A percentile compares a stretch with the other conserved stretches of the same genome.
Evolutionary conservation across 2,329 filamentous ascomycete species (phyloP).

Genomic region (Botryotinia convoluta): DNA sequence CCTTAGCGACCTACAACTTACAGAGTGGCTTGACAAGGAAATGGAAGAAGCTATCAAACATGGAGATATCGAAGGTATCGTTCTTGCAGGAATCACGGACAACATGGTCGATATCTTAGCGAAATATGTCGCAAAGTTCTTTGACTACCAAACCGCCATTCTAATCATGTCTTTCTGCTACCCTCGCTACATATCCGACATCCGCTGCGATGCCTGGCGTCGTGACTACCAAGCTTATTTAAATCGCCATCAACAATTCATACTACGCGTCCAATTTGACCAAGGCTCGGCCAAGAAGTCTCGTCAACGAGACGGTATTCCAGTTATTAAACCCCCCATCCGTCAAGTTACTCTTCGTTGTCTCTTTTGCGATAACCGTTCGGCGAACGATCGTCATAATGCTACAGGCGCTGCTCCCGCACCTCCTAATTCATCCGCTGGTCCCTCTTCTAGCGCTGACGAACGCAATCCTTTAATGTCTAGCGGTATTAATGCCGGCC

Average conservation of each 20-base stretch:
- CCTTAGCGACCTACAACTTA: conserved; percentile 60
- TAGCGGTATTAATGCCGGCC: conserved; percentile 57
- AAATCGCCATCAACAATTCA: conserved; percentile 70
- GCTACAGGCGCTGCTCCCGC: conserved; percentile 22
- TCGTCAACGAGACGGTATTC: conserved; percentile 57
- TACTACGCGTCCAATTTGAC: conserved; percentile 73
- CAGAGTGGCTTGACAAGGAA: conserved; percentile 65
- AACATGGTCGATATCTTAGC: conserved; percentile 71
- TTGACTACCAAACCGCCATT: conserved; percentile 76
- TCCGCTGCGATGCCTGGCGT: conserved; percentile 72
- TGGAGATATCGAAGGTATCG: conserved; percentile 74
- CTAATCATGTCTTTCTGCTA: conserved; percentile 71
- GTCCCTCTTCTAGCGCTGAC: conserved; percentile 29
- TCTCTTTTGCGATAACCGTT: conserved; percentile 68
- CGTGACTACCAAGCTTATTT: conserved; percentile 68
- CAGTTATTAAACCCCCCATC: conserved; percentile 62
- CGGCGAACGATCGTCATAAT: conserved; percentile 42
- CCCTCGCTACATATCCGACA: conserved; percentile 73
- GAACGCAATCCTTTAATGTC: conserved; percentile 55
- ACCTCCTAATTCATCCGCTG: conserved; percentile 21
- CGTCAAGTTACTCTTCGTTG: conserved; percentile 74
- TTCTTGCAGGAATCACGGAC: conserved; percentile 75
- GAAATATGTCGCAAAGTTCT: conserved; percentile 70
- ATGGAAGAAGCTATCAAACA: conserved; percentile 58
- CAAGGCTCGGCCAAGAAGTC: conserved; percentile 71